These are phyloP conservation scores for Dimocarpus longan DNA, from an alignment of 345 rosid species.

Conservation along the genomic window DNA sequence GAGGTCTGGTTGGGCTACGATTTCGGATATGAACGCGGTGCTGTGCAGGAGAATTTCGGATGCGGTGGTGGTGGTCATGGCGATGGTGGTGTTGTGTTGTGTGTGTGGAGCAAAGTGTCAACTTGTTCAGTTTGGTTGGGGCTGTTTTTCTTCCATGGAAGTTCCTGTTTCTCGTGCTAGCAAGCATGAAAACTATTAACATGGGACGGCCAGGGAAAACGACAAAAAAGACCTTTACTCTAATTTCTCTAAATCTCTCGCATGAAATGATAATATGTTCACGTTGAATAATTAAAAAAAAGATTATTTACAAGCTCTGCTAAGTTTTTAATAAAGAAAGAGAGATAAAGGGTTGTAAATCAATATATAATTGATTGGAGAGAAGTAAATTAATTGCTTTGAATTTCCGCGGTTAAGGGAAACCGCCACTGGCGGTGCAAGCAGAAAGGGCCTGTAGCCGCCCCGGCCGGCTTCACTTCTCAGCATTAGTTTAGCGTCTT, in stretches of 20 bases:
- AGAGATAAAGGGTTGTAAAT: no score
- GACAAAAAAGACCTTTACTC: neutral
- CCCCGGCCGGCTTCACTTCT: slow-evolving; percentile 33
- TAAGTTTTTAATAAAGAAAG: no score
- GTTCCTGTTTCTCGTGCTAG: slow-evolving; percentile 8
- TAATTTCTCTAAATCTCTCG: neutral
- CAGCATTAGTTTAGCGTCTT: neutral
- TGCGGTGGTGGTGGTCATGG: slow-evolving; percentile 22
- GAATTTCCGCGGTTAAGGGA: slow-evolving; percentile 16
- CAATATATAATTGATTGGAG: no score
- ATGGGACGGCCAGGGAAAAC: slow-evolving; percentile 16
- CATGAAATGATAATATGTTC: neutral
- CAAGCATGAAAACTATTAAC: neutral
- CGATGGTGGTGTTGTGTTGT: slow-evolving; percentile 10
- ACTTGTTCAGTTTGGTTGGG: no score
- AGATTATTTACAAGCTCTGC: no score
- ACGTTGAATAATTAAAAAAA: no score
- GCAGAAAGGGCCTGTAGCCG: slow-evolving; percentile 28
- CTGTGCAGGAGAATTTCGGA: slow-evolving; percentile 48
- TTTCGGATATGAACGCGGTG: slow-evolving; percentile 39
- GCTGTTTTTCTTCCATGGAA: neutral
- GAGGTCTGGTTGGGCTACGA: slow-evolving; percentile 46
- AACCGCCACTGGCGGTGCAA: neutral
- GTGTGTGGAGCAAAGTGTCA: neutral
- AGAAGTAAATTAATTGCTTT: slow-evolving; percentile 6